Conservation (phyloP, 805 yeast species). For the Lachancea nothofagi region DNA sequence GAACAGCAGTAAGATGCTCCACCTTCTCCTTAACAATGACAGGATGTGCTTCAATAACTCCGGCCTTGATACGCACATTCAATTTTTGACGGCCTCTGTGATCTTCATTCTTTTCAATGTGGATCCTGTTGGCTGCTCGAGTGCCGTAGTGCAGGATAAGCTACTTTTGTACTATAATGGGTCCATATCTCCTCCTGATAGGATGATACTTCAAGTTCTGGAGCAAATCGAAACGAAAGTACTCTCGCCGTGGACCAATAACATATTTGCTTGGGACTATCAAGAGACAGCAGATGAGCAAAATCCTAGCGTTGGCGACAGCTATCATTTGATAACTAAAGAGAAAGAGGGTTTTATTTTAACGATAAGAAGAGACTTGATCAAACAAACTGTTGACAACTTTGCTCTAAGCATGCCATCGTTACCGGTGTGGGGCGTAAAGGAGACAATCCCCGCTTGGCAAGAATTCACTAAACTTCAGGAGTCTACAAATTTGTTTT, state of each 20-base stretch:
- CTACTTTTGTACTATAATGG: constrained; percentile 59
- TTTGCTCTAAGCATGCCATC: constrained; percentile 28
- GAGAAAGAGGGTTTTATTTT: constrained; percentile 46
- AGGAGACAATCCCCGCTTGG: constrained; percentile 23
- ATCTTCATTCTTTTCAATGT: constrained; percentile 45
- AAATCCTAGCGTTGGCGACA: constrained; percentile 42
- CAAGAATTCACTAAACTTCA: constrained; percentile 29
- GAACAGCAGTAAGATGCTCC: constrained; percentile 51
- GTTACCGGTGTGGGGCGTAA: constrained; percentile 23
- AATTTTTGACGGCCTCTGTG: constrained; percentile 42
- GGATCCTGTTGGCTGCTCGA: constrained; percentile 45
- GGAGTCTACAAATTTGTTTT: constrained; percentile 15
- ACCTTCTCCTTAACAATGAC: constrained; percentile 55
- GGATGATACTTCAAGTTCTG: constrained; percentile 52
- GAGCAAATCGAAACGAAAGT: constrained; percentile 50
- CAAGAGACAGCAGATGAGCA: constrained; percentile 37
- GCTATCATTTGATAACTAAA: constrained; percentile 40
- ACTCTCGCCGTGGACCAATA: constrained; percentile 58
- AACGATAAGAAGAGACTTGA: constrained; percentile 43
- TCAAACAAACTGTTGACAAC: constrained; percentile 43
- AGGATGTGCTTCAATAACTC: constrained; percentile 32
- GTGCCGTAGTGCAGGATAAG: constrained; percentile 41
- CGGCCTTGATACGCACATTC: constrained; percentile 22
- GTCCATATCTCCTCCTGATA: constrained; percentile 53
- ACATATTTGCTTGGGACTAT: constrained; percentile 63